A percentile compares a stretch with the other conserved stretches of the same genome.
phyloP scores from a whole-genome alignment of 176 grass and related monocot species.

The Triticum aestivum region IWGSC_CS_RefSeq_v2.1 NC_057808.1:446236733-446237232 shows the following conservation, averaged over 20 bases:
- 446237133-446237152: background rate
- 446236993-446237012: background rate
- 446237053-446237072: background rate
- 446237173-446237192: conserved; percentile 6
- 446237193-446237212: conserved; percentile 17
- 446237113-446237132: background rate
- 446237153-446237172: background rate
- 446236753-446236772: conserved; percentile 10
- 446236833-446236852: conserved; percentile 37
- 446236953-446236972: conserved; percentile 11
- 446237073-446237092: background rate
- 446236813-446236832: conserved; percentile 47
- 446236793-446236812: conserved; percentile 10
- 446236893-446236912: conserved; percentile 45
- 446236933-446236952: conserved; percentile 51
- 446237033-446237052: background rate
- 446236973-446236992: background rate
- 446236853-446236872: conserved; percentile 44
- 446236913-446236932: conserved; percentile 49
- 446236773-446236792: conserved; percentile 32
- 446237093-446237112: background rate
- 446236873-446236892: conserved; percentile 39
- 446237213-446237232: conserved; percentile 22
- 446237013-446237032: background rate
- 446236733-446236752: conserved; percentile 24